Evolutionary conservation across 2,329 filamentous ascomycete genomes (phyloP), one percentile per base, ranked within the genome.

Genomic region (Xylariaceae sp.): DNA sequence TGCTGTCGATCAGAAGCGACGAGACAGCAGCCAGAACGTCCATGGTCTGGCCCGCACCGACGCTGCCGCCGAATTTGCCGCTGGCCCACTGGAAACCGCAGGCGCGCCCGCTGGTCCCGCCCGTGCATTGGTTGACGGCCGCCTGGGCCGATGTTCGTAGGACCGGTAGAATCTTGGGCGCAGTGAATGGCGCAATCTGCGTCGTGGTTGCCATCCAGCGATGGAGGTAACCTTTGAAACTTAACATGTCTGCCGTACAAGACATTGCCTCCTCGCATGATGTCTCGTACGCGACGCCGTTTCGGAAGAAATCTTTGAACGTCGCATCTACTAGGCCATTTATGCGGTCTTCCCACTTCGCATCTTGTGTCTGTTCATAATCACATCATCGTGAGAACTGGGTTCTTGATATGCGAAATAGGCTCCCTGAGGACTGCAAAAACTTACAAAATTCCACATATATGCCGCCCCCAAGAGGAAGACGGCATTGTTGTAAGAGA

Each of bases 11-110:
- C 31, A 81, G 59, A 4, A 73, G 69, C 1, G 69, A 69, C 4
- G 70, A 70, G 13, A 80, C 68, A 3, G 78, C 69, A 17, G 71
- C 70, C 11, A 81, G 60, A 0, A 72, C 76, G 38, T 71, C 71
- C 67, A 82, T 77, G 52, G 76, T 67, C 57, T 82, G 74, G 7
- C 78, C 75, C 36, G 77, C 73, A 21, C 76, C 74, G 3, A 62
- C 69, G 41, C 67, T 73, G 30, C 72, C 71, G 46, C 80, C 75
- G 50, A 69, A 80, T 5, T 24, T 40, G 18, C 57, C 57, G 18
- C 50, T 56, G 3, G 52, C 65, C 74, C 74, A 79, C 19, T 56
- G 57, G 7, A 73, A 64, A 3, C 72, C 68, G 50, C 76, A 79
- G 4, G 62, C 59, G 11, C 60, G 57, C n/a, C 67, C 69, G 26